Evolutionary conservation across 2,329 filamentous ascomycete species (phyloP), one percentile per base, ranked within the genome.

Genomic region (Aspergillaceae sp.): DNA sequence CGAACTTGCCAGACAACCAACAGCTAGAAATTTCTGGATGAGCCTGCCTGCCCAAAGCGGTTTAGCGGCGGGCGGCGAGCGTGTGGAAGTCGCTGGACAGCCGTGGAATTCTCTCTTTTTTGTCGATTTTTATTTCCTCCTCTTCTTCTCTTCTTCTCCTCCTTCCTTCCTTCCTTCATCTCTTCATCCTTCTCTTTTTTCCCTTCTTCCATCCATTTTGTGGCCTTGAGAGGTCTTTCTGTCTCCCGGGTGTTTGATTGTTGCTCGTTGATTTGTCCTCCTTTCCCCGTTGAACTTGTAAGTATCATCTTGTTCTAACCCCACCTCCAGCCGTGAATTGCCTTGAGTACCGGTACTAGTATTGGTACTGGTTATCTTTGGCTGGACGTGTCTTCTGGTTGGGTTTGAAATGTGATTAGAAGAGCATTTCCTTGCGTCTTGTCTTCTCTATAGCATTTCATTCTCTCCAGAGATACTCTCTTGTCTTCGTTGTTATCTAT

Each of bases 31-130:
- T 29, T 40, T 38, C 45, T 53, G 47, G 51, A 55, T 52, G 35
- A 38, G 45, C 38, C 28, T 29, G 9, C 38, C 11, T 26, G 26
- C 19, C 11, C 36, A 38, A 7, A 38, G 36, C 36, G 33, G 10
- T 41, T 29, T 26, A 44, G 47, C 35, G 49, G 41, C 29, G 32
- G 40, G 46, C 33, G 46, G 44, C 44, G 48, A 51, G 41, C 30
- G 38, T 41, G 57, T 66, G 63, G 63, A 67, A 66, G 61, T 61
- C 56, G 59, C 62, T 67, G 63, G 64, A 67, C 63, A 55, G 48
- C 50, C 60, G 62, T 67, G 59, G 64, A 67, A 67, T 27, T 44
- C 36, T 37, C 30, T 40, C 33, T 41, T 30, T 19, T 37, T n/a
- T 19, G 19, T 19, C 36, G 8, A 38, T 51, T 52, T 51, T 49